Evolutionary conservation across 768 basidiomycete species (phyloP), one percentile per base, ranked within the genome.

Genomic region (Solioccasus polychromus): DNA sequence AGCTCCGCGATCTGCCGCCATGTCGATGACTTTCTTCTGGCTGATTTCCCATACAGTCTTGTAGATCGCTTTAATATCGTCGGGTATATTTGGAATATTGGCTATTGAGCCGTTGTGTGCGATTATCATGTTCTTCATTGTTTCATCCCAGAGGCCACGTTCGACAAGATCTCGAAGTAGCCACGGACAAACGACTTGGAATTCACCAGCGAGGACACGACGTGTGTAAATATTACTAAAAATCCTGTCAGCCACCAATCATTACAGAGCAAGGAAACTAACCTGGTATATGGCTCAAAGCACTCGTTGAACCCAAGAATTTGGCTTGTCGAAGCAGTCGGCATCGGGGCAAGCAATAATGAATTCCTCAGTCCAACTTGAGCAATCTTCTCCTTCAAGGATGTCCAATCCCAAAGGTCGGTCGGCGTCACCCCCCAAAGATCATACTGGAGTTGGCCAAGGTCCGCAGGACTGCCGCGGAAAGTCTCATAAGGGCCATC

Each of bases 41-140:
- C 82, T 85, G 68, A 99, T 94, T 73, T 99, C 95, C 95, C 95
- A 99, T 39, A 97, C 95, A n/a, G 95, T 99, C 76, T 97, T 97
- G 82, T 99, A 99, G 72, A 99, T 93, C 0, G 90, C 88, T 71
- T 96, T 97, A 70, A 94, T 77, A 54, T 96, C 82, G 47, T 83
- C 84, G 2, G 95, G 94, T 54, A 98, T 92, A 37, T 62, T 79
- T 22, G 90, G 85, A 54, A 97, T 92, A 63, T 82, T 89, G 64
- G 95, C 92, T 22, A 89, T 68, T 6, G 86, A 88, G 22, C 88
- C 95, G 59, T 92, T 88, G 70, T 95, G 88, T 12, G 96, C 96
- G 57, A 99, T 98, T 68, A 99, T 92, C 79, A 90, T 86, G 72
- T 97, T 94, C 80, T 95, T 96, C 95, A 98, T 98, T 64, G 89